Evolutionary conservation across 495 filamentous ascomycete species (phyloP), one percentile per base, ranked within the genome.

Genomic region (Xylaria sp.): DNA sequence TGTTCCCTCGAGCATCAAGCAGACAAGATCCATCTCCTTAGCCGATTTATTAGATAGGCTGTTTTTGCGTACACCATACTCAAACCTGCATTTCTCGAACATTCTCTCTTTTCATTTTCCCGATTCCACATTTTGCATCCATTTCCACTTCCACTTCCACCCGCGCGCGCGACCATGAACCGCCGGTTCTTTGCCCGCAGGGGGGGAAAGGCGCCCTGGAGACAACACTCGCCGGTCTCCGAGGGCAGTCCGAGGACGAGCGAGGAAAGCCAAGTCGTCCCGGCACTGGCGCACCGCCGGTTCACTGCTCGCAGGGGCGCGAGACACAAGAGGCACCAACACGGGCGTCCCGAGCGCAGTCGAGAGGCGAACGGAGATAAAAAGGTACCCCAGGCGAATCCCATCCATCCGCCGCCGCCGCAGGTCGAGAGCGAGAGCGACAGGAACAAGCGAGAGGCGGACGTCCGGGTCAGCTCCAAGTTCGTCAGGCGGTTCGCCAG

Each of bases 31-130:
- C 50, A 55, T 55, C 50, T 29, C 50, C 17, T 29, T 55, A 55
- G 50, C 50, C 50, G 29, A 55, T 55, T 55, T 55, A 55, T 29
- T 17, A 55, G 50, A 55, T 55, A 55, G 50, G 50, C 50, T n/a
- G n/a, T n/a, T 55, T 55, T 29, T 53, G 2, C 21, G 0, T 29
- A 14, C 21, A 37, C 50, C 24, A 5, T 55, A 29, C 12, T 5
- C 11, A 55, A 55, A 31, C 50, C 11, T 55, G 50, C 50, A 55
- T 55, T 11, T 17, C 50, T 55, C 50, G 24, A 29, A 55, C 12
- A 55, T 29, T 29, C 24, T 29, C 11, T n/a, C 35, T 37, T 55
- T 55, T 55, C 12, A 31, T 29, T 55, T 55, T 3, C 17, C 24
- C 15, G 50, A 53, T 53, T 53, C 21, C 9, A 53, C 21, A 11